phyloP scores from a whole-genome alignment of 2,329 filamentous ascomycete species.

The Leptographium galeiforme region DNA sequence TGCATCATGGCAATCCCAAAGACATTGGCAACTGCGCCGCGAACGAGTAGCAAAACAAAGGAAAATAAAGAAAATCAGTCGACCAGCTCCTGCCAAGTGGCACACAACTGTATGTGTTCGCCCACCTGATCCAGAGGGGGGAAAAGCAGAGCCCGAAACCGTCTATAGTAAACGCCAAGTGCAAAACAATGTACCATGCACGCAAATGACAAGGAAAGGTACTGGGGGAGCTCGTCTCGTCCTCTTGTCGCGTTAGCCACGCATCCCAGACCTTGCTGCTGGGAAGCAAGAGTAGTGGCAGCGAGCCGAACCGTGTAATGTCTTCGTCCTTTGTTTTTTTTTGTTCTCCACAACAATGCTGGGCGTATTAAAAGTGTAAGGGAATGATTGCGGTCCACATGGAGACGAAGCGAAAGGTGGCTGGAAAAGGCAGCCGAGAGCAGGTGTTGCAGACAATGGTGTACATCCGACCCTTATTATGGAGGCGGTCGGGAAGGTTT shows the following conservation, averaged over 20 bases:
- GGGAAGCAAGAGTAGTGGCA: slow-evolving; percentile 14
- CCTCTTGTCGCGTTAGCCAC: background rate
- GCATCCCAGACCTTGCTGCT: slow-evolving; percentile 12
- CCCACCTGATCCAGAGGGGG: background rate
- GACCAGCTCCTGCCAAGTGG: background rate
- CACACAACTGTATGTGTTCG: background rate
- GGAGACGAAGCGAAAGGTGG: background rate
- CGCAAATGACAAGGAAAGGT: background rate
- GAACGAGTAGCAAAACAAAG: background rate
- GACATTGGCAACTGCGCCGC: background rate
- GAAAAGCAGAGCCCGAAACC: slow-evolving; percentile 5
- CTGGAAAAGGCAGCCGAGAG: background rate
- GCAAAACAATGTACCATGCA: slow-evolving; percentile 3
- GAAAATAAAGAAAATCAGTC: background rate
- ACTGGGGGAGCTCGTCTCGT: background rate
- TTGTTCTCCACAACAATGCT: slow-evolving; percentile 6
- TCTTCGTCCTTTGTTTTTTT: slow-evolving; percentile 3
- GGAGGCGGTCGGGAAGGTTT: background rate
- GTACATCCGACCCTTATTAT: background rate
- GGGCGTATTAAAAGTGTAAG: slow-evolving; percentile 20
- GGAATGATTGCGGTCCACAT: background rate
- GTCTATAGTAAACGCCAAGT: slow-evolving; percentile 9
- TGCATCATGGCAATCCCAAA: background rate
- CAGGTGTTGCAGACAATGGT: background rate
- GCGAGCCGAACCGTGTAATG: slow-evolving; percentile 16